Percentiles rank a stretch among this genome's conserved stretches.
These are phyloP conservation scores for Acanthamoeba polyphaga DNA, from an alignment of 208 protist genomes.

Conservation along the genomic window DNA sequence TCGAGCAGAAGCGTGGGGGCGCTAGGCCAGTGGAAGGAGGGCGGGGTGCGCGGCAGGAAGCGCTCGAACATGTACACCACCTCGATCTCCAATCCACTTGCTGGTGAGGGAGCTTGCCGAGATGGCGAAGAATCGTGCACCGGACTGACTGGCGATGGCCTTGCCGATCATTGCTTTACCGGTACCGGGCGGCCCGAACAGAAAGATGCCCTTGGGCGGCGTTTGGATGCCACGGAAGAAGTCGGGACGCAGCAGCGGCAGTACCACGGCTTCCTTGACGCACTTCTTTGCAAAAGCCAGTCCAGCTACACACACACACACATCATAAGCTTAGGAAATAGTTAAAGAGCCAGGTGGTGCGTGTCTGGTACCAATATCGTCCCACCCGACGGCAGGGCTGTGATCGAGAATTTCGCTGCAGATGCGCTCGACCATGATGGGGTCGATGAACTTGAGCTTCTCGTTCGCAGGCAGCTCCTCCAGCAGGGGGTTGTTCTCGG, in stretches of 20 bases:
- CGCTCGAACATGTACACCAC: constrained; percentile 36
- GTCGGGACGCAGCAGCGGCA: constrained; percentile 89
- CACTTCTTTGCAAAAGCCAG: constrained; percentile 88
- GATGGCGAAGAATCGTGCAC: constrained; percentile 92
- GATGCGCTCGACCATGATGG: constrained; percentile 63
- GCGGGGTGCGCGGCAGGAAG: constrained; percentile 42
- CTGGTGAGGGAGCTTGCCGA: constrained; percentile 92
- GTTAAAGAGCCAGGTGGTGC: too few relatives aligned
- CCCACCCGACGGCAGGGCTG: constrained; percentile 55
- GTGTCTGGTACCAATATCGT: constrained; percentile 4
- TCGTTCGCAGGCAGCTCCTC: constrained; percentile 51
- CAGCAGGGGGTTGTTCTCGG: constrained; percentile 31
- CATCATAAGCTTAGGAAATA: not conserved
- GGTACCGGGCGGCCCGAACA: constrained; percentile 91
- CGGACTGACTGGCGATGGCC: constrained; percentile 90
- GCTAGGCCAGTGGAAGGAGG: constrained; percentile 44
- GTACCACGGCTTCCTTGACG: constrained; percentile 88
- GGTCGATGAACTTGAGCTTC: constrained; percentile 71
- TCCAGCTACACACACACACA: constrained; percentile 77
- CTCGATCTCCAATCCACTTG: constrained; percentile 93
- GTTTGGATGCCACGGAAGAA: constrained; percentile 87
- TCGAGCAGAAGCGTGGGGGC: not conserved
- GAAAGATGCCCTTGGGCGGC: constrained; percentile 90
- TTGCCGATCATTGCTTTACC: constrained; percentile 94
- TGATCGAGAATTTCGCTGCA: constrained; percentile 59